Evolutionary conservation across 192 early-diverging fungal genomes (phyloP).

Genomic region (Lobulomyces angularis): DNA sequence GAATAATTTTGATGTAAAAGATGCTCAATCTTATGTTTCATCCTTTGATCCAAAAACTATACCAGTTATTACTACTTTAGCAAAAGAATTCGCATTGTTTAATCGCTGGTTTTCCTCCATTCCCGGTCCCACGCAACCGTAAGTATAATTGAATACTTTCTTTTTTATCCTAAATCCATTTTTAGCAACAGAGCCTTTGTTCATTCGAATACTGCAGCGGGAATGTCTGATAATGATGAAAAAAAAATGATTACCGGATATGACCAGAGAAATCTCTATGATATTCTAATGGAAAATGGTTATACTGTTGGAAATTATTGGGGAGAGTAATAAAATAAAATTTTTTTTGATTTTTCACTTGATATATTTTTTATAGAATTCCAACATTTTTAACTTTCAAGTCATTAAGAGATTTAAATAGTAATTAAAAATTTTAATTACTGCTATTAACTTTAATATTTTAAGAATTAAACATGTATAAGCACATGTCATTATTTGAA

Average conservation of each 20-base stretch:
- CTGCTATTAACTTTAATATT: no score
- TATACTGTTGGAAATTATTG: conserved; percentile 14
- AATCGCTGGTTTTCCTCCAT: conserved; percentile 18
- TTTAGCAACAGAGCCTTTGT: conserved; percentile 20
- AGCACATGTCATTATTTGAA: conserved; percentile 7
- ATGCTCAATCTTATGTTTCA: no score
- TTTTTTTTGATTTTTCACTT: conserved; percentile 6
- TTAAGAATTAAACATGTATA: no score
- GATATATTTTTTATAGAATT: conserved; percentile 11
- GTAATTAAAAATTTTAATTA: no score
- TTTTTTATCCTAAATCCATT: no score
- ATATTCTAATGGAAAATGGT: conserved; percentile 5
- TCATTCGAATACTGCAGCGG: conserved; percentile 14
- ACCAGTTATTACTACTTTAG: conserved; percentile 13
- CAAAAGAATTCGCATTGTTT: conserved; percentile 17
- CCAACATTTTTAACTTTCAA: conserved; percentile 2
- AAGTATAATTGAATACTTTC: no score
- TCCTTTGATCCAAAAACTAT: conserved; percentile 4
- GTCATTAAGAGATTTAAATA: no score
- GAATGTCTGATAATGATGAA: conserved; percentile 7
- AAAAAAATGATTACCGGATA: conserved; percentile 3
- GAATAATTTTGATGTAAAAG: no score
- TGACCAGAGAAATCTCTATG: conserved; percentile 12
- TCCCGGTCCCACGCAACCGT: conserved; percentile 21
- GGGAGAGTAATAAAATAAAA: not conserved